Conservation (phyloP, 2,329 filamentous ascomycete genomes). For the Curvularia verruculosa region DNA sequence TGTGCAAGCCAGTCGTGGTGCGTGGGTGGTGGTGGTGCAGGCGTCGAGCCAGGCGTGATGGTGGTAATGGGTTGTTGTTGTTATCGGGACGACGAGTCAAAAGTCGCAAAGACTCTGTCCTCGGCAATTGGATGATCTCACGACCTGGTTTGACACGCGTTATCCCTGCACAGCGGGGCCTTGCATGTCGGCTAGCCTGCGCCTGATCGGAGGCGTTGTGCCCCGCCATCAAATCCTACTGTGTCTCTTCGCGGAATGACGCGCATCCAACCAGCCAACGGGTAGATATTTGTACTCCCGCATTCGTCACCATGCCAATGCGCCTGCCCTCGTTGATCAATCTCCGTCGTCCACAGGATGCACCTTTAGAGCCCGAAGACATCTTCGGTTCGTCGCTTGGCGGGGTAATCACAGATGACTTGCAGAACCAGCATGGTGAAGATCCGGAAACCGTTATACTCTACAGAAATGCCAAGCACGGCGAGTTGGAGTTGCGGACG, state of each 20-base stretch:
- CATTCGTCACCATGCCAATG: slow-evolving; percentile 18
- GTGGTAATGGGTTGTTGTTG: background rate
- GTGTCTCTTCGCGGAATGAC: background rate
- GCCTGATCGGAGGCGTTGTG: background rate
- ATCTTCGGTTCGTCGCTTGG: slow-evolving; percentile 65
- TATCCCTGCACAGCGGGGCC: slow-evolving; percentile 10
- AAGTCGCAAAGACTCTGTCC: slow-evolving; percentile 4
- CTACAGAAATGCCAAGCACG: slow-evolving; percentile 57
- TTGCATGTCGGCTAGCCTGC: background rate
- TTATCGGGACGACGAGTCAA: background rate
- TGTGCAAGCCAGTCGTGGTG: background rate
- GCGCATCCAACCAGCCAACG: background rate
- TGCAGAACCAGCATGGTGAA: slow-evolving; percentile 70
- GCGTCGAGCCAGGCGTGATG: background rate
- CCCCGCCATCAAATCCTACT: slow-evolving; percentile 3
- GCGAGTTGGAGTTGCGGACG: slow-evolving; percentile 49
- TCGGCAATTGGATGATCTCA: slow-evolving; percentile 33
- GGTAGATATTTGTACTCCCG: background rate
- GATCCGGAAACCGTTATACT: slow-evolving; percentile 60
- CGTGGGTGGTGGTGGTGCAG: background rate
- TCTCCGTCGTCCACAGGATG: slow-evolving; percentile 31
- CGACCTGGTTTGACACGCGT: slow-evolving; percentile 17
- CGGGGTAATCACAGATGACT: slow-evolving; percentile 71
- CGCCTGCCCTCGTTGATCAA: slow-evolving; percentile 39
- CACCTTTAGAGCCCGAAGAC: slow-evolving; percentile 61